Conservation (phyloP, 306 rosid species). For the Dryas octopetala region DNA sequence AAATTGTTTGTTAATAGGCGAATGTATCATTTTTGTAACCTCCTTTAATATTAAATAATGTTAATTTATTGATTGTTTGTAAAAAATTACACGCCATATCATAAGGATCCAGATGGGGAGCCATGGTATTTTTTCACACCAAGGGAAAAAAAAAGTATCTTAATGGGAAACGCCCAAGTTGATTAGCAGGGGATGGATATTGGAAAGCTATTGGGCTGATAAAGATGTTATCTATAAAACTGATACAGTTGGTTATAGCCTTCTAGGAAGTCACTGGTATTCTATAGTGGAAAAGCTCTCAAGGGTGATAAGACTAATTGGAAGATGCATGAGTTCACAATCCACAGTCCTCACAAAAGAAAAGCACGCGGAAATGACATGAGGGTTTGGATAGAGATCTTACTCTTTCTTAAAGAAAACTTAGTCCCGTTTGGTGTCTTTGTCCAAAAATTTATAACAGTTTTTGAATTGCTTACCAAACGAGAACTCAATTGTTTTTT, state of each 20-base stretch:
- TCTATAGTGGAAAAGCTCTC: neutral
- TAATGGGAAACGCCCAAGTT: neutral
- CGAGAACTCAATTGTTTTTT: too few species aligned
- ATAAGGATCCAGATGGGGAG: neutral
- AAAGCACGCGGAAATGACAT: neutral
- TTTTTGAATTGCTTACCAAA: too few species aligned
- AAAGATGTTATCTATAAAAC: neutral
- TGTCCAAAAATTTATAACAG: too few species aligned
- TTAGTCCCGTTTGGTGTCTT: too few species aligned
- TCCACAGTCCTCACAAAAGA: too few species aligned
- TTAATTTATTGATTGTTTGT: neutral
- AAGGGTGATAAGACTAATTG: neutral
- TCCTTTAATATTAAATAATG: too few species aligned
- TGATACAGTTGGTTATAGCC: neutral
- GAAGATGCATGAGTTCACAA: neutral
- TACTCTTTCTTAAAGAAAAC: too few species aligned
- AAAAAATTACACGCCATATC: neutral
- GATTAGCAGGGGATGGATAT: neutral
- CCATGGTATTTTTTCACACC: conserved; percentile 2
- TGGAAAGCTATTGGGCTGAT: neutral
- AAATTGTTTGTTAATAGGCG: too few species aligned
- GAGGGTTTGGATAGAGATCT: neutral
- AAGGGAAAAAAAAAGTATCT: conserved; percentile 1
- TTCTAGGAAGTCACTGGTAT: neutral
- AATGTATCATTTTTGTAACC: too few species aligned